These are phyloP conservation scores for Sicyos edulis DNA, from an alignment of 306 rosid genomes.

Conservation along the genomic window DNA sequence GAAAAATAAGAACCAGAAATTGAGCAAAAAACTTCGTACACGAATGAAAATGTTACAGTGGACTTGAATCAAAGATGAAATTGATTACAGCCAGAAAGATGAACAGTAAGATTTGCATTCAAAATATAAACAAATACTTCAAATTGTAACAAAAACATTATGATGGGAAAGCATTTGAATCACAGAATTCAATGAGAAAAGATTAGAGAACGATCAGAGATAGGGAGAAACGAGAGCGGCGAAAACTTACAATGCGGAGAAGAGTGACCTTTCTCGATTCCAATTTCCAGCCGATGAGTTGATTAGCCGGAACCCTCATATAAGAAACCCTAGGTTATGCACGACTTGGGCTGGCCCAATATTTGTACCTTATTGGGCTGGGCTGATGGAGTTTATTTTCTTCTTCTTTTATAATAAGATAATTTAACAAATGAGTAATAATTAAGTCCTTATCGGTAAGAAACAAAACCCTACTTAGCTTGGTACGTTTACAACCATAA, in stretches of 20 bases:
- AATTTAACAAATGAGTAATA: no score
- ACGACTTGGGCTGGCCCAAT: not conserved
- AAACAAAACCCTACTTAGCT: no score
- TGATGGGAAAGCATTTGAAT: no score
- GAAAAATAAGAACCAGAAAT: not conserved
- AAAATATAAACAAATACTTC: not conserved
- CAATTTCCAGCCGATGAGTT: not conserved
- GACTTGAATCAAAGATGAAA: not conserved
- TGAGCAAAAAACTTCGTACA: not conserved
- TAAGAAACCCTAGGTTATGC: constrained; percentile 18
- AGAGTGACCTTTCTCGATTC: constrained; percentile 1
- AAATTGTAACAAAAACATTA: not conserved
- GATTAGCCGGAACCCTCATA: not conserved
- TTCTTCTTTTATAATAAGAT: no score
- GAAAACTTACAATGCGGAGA: constrained; percentile 10
- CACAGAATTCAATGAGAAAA: no score
- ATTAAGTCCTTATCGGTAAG: no score
- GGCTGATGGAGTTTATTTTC: not conserved
- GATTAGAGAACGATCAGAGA: not conserved
- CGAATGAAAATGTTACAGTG: not conserved
- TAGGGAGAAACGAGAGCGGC: not conserved
- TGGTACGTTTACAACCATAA: no score
- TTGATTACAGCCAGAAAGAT: not conserved
- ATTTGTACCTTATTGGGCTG: not conserved
- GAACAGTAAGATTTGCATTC: not conserved